A percentile compares a stretch with the other conserved stretches of the same genome.
Evolutionary conservation across 441 rosid species (phyloP).

Genomic region (Syzygium syzygioides): DNA sequence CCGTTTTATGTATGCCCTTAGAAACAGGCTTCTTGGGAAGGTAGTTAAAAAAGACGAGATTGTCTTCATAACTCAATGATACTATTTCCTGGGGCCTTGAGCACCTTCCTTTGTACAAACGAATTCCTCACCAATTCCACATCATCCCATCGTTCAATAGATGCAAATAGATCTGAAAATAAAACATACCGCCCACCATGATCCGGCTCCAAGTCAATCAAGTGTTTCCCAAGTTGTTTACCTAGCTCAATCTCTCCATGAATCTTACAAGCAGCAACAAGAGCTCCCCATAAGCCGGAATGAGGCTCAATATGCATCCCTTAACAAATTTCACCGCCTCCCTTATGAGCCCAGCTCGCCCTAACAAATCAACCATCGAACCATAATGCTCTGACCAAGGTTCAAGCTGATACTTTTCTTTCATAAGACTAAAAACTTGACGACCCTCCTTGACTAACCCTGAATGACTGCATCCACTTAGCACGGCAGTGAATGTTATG

Average conservation of each 20-base stretch:
- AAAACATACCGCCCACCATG: constrained; percentile 30
- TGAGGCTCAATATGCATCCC: constrained; percentile 26
- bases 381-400: constrained; percentile 28
- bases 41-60: background rate
- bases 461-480: constrained; percentile 24
- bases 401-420: constrained; percentile 12
- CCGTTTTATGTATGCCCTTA: background rate
- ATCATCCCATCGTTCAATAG: constrained; percentile 25
- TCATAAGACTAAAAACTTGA: constrained; percentile 22
- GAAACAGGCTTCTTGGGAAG: background rate
- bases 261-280: constrained; percentile 23
- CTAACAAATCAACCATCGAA: constrained; percentile 27
- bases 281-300: constrained; percentile 18
- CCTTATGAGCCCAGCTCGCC: constrained; percentile 19
- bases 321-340: constrained; percentile 22
- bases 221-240: constrained; percentile 16
- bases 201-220: constrained; percentile 24
- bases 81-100: constrained; percentile 19
- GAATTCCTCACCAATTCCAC: constrained; percentile 19
- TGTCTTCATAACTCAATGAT: constrained; percentile 13
- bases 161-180: constrained; percentile 24
- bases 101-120: constrained; percentile 17
- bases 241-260: constrained; percentile 19
- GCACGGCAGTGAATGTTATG: constrained; percentile 20
- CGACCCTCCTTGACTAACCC: constrained; percentile 14